phyloP scores from a whole-genome alignment of 257 asterid species.

The Striga asiatica region DNA sequence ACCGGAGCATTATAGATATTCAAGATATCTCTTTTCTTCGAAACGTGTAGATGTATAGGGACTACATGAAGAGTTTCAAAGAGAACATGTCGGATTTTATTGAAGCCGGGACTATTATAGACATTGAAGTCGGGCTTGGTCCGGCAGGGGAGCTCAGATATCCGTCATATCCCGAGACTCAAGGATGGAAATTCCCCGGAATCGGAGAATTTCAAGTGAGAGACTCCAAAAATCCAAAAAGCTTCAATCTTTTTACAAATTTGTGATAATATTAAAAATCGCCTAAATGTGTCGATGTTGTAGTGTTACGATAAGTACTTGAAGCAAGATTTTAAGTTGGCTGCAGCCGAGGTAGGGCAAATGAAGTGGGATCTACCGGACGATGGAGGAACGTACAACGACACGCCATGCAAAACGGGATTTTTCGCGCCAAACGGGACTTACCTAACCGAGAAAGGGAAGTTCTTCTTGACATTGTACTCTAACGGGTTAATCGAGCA shows the following conservation, averaged over 20 bases:
- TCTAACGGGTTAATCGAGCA: conserved; percentile 58
- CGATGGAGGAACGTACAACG: conserved; percentile 45
- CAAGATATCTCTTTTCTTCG: background rate
- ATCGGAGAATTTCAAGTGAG: conserved; percentile 74
- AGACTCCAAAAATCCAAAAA: no score
- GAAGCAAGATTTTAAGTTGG: conserved; percentile 39
- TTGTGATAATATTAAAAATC: no score
- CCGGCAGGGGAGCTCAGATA: conserved; percentile 86
- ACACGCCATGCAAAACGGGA: conserved; percentile 45
- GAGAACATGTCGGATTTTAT: conserved; percentile 52
- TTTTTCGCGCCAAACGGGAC: conserved; percentile 60
- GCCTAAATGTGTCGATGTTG: background rate
- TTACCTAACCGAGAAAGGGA: conserved; percentile 52
- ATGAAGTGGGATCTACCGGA: conserved; percentile 51
- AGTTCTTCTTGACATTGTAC: conserved; percentile 70
- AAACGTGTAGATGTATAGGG: conserved; percentile 53
- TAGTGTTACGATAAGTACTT: conserved; percentile 75
- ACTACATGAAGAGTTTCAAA: conserved; percentile 64
- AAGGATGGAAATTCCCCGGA: conserved; percentile 78
- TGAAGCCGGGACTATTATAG: conserved; percentile 43
- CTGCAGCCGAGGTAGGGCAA: conserved; percentile 51
- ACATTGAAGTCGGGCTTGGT: conserved; percentile 82
- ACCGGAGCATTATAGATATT: background rate
- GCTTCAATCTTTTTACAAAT: no score
- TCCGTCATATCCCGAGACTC: conserved; percentile 65